These are phyloP conservation scores for Sporothrix pallida DNA, from an alignment of 2,329 filamentous ascomycete genomes.

Conservation along the genomic window DNA sequence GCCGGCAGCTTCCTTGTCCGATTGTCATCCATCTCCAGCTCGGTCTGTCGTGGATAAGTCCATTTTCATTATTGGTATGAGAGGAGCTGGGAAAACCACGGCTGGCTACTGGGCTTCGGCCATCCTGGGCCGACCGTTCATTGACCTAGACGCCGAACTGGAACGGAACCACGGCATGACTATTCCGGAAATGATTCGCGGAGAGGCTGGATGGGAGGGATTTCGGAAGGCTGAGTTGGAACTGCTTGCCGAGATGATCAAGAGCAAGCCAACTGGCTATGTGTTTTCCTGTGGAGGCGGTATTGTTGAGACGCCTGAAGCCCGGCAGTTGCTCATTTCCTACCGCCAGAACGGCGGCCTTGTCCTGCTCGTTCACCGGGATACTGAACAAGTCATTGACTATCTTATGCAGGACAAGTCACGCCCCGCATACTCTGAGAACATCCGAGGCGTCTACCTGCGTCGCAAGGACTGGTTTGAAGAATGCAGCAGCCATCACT, in stretches of 20 bases:
- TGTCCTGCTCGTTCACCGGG: constrained; percentile 84
- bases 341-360: constrained; percentile 78
- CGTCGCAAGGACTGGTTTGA: constrained; percentile 88
- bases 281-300: constrained; percentile 95
- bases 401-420: constrained; percentile 90
- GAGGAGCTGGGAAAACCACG: constrained; percentile 95
- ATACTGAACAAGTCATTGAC: constrained; percentile 85
- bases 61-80: constrained; percentile 95
- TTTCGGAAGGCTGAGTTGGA: constrained; percentile 82
- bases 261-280: constrained; percentile 74
- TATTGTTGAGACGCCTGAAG: constrained; percentile 83
- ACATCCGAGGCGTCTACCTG: constrained; percentile 89
- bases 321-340: constrained; percentile 73
- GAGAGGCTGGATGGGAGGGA: constrained; percentile 77
- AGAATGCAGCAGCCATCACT: constrained; percentile 92
- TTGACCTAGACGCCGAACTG: constrained; percentile 88
- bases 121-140: constrained; percentile 74
- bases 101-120: constrained; percentile 83
- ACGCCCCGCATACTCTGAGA: constrained; percentile 87
- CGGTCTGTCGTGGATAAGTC: constrained; percentile 58
- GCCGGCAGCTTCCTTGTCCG: constrained; percentile 40
- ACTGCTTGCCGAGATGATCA: constrained; percentile 74
- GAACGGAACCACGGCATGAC: constrained; percentile 74
- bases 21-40: constrained; percentile 39
- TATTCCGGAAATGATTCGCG: constrained; percentile 84